Evolutionary conservation across 495 filamentous ascomycete species (phyloP).

Genomic region (Umbilicaria muhlenbergii): DNA sequence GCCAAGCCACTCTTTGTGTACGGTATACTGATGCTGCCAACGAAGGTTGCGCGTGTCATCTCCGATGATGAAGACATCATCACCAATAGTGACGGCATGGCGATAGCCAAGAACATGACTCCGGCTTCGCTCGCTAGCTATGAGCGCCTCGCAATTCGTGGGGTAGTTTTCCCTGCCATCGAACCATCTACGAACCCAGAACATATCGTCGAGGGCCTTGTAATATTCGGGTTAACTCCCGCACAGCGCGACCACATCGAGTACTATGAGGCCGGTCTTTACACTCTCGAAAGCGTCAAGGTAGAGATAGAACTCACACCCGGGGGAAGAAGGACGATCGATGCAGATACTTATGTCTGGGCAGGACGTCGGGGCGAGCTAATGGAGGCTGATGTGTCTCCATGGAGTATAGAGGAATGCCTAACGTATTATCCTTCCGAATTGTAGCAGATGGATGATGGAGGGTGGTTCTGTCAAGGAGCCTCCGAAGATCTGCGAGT

Average conservation of each 20-base stretch:
- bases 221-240: constrained; percentile 12
- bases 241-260: no score
- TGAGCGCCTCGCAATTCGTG: constrained; percentile 9
- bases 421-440: neutral
- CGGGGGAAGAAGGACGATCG: no score
- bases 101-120: constrained; percentile 14
- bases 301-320: no score
- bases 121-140: constrained; percentile 15
- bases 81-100: no score
- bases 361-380: constrained; percentile 10
- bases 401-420: constrained; percentile 7
- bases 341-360: no score
- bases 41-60: constrained; percentile 15
- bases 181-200: constrained; percentile 5
- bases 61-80: constrained; percentile 4
- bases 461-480: no score
- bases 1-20: constrained; percentile 16
- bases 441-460: no score
- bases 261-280: no score
- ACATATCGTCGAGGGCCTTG: constrained; percentile 15
- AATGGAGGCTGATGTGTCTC: constrained; percentile 7
- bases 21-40: constrained; percentile 17
- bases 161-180: constrained; percentile 12
- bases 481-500: no score
- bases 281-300: no score